phyloP scores from a whole-genome alignment of 2,329 filamentous ascomycete genomes.

The Calonectria honghensis region DNA sequence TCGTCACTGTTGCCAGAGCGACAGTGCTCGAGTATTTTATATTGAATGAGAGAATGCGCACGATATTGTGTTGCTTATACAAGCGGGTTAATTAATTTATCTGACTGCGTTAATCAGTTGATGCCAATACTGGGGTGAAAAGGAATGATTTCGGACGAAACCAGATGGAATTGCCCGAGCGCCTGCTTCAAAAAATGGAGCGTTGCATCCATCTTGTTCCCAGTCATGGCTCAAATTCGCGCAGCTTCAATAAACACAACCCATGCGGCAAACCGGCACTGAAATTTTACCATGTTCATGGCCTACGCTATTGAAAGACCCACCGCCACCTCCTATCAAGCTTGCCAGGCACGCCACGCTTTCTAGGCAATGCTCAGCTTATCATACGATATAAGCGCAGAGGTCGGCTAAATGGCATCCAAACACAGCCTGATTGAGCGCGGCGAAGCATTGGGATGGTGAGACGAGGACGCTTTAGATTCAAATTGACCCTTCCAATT shows the following conservation, averaged over 20 bases:
- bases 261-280: slow-evolving; percentile 10
- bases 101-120: background rate
- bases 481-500: background rate
- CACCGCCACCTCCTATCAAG: background rate
- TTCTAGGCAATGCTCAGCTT: background rate
- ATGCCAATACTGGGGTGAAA: background rate
- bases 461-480: background rate
- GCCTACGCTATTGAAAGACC: background rate
- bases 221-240: background rate
- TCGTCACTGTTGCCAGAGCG: slow-evolving; percentile 7
- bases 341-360: background rate
- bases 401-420: background rate
- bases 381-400: background rate
- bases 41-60: background rate
- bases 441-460: background rate
- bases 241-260: background rate
- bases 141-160: background rate
- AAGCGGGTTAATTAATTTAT: background rate
- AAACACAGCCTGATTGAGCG: background rate
- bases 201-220: background rate
- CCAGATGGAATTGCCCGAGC: background rate
- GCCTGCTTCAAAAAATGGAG: background rate
- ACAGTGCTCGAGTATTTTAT: background rate
- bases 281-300: background rate
- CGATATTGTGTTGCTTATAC: background rate